Evolutionary conservation across 129 eudicot genomes (phyloP).

Genomic region (Chrysanthemum lavandulifolium): DNA sequence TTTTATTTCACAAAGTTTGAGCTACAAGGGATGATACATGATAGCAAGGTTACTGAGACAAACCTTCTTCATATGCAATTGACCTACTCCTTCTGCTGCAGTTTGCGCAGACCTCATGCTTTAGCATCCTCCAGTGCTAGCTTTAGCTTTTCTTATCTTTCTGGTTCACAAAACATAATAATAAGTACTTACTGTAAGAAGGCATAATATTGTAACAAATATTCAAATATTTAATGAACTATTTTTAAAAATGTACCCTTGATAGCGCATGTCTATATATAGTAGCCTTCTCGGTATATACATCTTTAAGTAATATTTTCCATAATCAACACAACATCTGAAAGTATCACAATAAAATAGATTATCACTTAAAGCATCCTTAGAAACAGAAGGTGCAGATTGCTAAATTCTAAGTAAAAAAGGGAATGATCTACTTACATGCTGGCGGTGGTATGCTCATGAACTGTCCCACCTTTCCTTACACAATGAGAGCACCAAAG

Average conservation of each 20-base stretch:
- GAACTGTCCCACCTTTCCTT: conserved; percentile 13
- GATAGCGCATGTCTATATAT: conserved; percentile 24
- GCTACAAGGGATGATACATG: not conserved
- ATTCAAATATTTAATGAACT: not conserved
- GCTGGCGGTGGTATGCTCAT: conserved; percentile 25
- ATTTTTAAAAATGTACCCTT: conserved; percentile 28
- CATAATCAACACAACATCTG: conserved; percentile 44
- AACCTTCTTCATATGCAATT: not conserved
- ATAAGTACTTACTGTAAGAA: not conserved
- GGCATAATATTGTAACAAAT: not conserved
- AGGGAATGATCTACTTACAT: conserved; percentile 20
- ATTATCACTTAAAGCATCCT: not conserved
- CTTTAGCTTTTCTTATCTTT: conserved; percentile 12
- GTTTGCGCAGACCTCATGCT: not conserved
- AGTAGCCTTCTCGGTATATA: conserved; percentile 26
- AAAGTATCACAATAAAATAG: conserved; percentile 10
- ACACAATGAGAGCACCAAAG: conserved; percentile 32
- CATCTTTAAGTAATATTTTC: conserved; percentile 31
- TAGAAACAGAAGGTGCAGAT: not conserved
- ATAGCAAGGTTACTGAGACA: not conserved
- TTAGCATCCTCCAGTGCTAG: not conserved
- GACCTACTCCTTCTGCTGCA: not conserved
- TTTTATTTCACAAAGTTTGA: not conserved
- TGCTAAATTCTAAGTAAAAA: not conserved
- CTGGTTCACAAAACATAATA: not conserved